Percentiles rank a stretch among this genome's conserved stretches.
phyloP scores from a whole-genome alignment of 2,329 filamentous ascomycete species.

The Emericellopsis atlantica region DNA sequence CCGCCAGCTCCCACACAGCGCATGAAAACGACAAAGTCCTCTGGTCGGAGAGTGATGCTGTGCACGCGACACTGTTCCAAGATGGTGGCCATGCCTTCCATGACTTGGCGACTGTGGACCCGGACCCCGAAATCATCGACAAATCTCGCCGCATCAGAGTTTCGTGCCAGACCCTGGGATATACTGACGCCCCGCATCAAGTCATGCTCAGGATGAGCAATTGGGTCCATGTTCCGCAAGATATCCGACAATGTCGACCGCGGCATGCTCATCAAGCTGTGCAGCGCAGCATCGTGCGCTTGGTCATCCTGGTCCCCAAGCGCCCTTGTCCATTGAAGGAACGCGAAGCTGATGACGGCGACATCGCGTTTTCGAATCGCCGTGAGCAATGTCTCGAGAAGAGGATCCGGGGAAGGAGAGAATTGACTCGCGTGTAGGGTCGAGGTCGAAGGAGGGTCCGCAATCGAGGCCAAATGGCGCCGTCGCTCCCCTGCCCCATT shows the following conservation, averaged over 20 bases:
- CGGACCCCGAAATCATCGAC: constrained; percentile 32
- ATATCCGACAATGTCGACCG: constrained; percentile 49
- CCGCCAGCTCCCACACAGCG: constrained; percentile 32
- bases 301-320: constrained; percentile 6
- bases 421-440: background rate
- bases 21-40: constrained; percentile 31
- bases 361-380: constrained; percentile 17
- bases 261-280: constrained; percentile 28
- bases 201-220: constrained; percentile 35
- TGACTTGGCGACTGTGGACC: constrained; percentile 22
- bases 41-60: constrained; percentile 11
- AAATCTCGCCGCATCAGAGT: constrained; percentile 20
- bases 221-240: constrained; percentile 48
- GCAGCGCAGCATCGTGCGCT: constrained; percentile 10
- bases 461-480: constrained; percentile 1
- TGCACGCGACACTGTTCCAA: constrained; percentile 14
- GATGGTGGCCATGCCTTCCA: constrained; percentile 21
- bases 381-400: constrained; percentile 13
- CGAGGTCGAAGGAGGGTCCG: background rate
- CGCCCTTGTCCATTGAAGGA: constrained; percentile 3
- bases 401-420: background rate
- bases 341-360: background rate
- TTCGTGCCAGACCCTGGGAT: constrained; percentile 23
- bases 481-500: constrained; percentile 1
- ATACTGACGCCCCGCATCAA: constrained; percentile 25